phyloP scores from a whole-genome alignment of 2,329 filamentous ascomycete species.

The Geosmithia flava region DNA sequence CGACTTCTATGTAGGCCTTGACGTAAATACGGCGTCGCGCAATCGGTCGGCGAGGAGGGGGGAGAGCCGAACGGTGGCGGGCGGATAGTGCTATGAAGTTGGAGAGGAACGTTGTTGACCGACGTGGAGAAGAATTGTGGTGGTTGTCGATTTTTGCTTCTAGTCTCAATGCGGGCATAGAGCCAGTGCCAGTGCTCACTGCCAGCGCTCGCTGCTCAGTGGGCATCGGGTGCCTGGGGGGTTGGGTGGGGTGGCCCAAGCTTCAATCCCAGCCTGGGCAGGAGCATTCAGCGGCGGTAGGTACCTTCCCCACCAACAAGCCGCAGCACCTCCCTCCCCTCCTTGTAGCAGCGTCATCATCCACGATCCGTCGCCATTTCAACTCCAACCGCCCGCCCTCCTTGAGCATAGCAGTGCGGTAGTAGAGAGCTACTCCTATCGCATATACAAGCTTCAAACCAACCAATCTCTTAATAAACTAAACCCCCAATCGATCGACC shows the following conservation, averaged over 20 bases:
- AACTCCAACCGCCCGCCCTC: neutral
- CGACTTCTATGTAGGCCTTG: too few relatives aligned
- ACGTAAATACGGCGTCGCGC: too few relatives aligned
- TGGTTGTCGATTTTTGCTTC: neutral
- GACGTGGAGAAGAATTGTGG: neutral
- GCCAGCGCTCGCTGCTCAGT: neutral
- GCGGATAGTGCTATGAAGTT: neutral
- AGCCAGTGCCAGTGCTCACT: neutral
- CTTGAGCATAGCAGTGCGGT: slow-evolving; percentile 33
- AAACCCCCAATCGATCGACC: slow-evolving; percentile 1
- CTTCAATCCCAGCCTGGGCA: neutral
- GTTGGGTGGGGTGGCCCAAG: neutral
- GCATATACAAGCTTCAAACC: slow-evolving; percentile 10
- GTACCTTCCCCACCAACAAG: slow-evolving; percentile 1
- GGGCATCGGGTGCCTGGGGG: neutral
- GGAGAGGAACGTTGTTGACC: neutral
- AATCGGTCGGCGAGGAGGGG: neutral
- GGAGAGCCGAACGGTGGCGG: neutral
- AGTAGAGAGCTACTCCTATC: slow-evolving; percentile 81
- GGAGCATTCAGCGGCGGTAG: neutral
- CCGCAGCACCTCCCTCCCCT: slow-evolving; percentile 6
- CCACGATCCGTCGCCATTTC: neutral
- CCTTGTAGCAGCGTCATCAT: slow-evolving; percentile 2
- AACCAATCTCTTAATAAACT: neutral
- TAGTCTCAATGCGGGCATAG: neutral